phyloP scores from a whole-genome alignment of 495 filamentous ascomycete species.

The Penicillium turbatum region DNA sequence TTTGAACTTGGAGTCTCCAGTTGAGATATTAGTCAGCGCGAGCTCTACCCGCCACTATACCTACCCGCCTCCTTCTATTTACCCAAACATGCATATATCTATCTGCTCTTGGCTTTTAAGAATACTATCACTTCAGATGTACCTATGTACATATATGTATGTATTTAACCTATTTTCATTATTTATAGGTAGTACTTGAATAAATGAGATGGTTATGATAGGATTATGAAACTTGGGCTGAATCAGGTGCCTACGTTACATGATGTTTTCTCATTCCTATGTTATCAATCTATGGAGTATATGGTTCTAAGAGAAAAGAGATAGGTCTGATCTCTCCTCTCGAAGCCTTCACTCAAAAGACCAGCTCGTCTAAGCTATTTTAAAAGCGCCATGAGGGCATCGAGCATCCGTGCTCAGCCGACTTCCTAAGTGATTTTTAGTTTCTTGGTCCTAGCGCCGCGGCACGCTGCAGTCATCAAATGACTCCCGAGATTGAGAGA shows the following conservation, averaged over 20 bases:
- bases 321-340: no score
- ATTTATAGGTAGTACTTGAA: no score
- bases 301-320: no score
- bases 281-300: no score
- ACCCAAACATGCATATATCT: neutral
- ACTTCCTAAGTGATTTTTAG: slow-evolving; percentile 2
- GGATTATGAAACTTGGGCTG: neutral
- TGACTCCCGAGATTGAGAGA: slow-evolving; percentile 16
- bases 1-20: slow-evolving; percentile 3
- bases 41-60: neutral
- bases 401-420: slow-evolving; percentile 10
- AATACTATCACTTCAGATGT: no score
- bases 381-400: neutral
- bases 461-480: slow-evolving; percentile 18
- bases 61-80: neutral
- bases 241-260: neutral
- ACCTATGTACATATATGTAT: no score
- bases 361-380: neutral
- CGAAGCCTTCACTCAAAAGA: no score
- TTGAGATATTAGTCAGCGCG: slow-evolving; percentile 20
- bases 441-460: slow-evolving; percentile 10
- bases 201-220: neutral
- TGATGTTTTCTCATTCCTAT: no score
- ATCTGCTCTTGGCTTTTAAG: no score
- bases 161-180: neutral